phyloP scores from a whole-genome alignment of 108 stramenopile genomes.

The Nannochloropsis oceanica region DNA sequence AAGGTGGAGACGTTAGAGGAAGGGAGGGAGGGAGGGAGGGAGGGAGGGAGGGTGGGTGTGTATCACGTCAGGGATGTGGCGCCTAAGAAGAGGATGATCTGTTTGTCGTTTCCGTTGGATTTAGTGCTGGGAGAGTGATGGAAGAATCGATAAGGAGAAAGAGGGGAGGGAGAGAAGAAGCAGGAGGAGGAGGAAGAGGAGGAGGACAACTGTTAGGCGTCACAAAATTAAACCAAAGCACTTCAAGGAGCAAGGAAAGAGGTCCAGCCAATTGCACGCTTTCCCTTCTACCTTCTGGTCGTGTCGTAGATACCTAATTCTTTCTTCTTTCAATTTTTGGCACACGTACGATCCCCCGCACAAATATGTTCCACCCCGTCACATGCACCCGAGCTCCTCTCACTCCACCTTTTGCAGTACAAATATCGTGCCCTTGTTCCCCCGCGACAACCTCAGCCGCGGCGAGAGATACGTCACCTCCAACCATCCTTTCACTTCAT shows the following conservation, averaged over 20 bases:
- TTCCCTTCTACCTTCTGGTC: too few relatives aligned
- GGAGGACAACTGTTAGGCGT: too few relatives aligned
- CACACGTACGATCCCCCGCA: too few relatives aligned
- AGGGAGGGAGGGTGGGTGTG: neutral
- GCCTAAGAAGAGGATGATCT: conserved; percentile 44
- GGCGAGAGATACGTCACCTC: conserved; percentile 29
- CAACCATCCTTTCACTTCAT: conserved; percentile 38
- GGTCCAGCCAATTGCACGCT: too few relatives aligned
- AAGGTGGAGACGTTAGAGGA: neutral
- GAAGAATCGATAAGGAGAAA: neutral
- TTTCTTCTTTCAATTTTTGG: too few relatives aligned
- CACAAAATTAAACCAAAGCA: too few relatives aligned
- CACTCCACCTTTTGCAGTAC: conserved; percentile 5
- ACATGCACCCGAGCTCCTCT: too few relatives aligned
- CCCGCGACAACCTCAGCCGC: conserved; percentile 18
- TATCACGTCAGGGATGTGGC: conserved; percentile 41
- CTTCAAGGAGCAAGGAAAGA: too few relatives aligned
- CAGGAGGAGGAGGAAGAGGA: too few relatives aligned
- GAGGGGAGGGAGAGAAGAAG: neutral
- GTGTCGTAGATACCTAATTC: too few relatives aligned
- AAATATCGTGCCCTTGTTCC: conserved; percentile 38
- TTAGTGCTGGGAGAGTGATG: neutral
- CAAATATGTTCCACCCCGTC: too few relatives aligned
- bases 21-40: neutral
- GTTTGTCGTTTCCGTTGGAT: conserved; percentile 23